Percentiles rank a stretch among this genome's conserved stretches.
These are phyloP conservation scores for Aleurites moluccanus DNA, from an alignment of 441 rosid genomes.

Conservation along the genomic window DNA sequence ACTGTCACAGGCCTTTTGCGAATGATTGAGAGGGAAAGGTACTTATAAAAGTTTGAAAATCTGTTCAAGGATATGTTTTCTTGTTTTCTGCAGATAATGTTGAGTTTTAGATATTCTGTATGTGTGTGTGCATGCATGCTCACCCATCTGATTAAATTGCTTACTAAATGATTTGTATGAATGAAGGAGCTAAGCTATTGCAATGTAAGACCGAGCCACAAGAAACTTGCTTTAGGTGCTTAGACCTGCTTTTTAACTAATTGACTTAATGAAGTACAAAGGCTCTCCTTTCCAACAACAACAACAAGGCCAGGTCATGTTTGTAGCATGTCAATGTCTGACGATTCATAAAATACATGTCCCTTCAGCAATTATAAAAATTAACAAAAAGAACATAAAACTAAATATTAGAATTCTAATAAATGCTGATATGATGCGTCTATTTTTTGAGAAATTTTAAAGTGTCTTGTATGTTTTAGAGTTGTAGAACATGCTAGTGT, in stretches of 20 bases:
- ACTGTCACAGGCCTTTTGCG: slow-evolving; percentile 92
- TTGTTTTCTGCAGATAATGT: background rate
- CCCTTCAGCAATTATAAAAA: background rate
- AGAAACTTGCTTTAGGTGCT: slow-evolving; percentile 2
- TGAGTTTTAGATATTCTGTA: background rate
- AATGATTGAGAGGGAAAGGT: slow-evolving; percentile 98
- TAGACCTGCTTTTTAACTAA: background rate
- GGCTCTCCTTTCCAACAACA: too few species aligned
- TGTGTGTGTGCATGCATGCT: background rate
- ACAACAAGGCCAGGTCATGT: too few species aligned
- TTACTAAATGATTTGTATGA: background rate
- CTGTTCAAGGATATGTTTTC: background rate
- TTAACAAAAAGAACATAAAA: background rate
- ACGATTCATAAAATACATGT: background rate
- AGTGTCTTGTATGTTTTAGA: background rate
- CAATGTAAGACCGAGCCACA: background rate
- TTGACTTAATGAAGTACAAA: too few species aligned
- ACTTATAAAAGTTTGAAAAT: slow-evolving; percentile 21
- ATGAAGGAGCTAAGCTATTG: background rate
- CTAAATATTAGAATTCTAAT: background rate
- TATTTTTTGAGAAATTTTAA: background rate
- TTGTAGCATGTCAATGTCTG: background rate
- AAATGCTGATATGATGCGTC: background rate
- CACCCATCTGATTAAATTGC: background rate
- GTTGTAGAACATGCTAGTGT: background rate